Evolutionary conservation across 768 basidiomycete species (phyloP), one percentile per base, ranked within the genome.

Genomic region (Lactarius deliciosus): DNA sequence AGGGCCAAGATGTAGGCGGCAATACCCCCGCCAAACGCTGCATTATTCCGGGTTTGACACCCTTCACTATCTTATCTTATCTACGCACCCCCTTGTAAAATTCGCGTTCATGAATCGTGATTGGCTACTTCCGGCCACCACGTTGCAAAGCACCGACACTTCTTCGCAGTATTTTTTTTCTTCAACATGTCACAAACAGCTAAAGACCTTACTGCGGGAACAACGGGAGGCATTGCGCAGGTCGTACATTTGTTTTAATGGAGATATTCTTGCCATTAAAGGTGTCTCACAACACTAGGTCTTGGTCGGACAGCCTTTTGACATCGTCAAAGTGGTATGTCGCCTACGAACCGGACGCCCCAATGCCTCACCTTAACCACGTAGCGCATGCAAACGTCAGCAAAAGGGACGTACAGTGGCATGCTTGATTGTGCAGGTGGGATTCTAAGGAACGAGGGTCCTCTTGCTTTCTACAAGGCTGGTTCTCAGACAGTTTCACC

Each of bases 271-370:
- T 63, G 41, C 61, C 30, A 54, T 56, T 69, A 61, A 68, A 62
- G 60, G 28, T 59, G 70, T 69, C 66, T 68, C 55, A 55, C 28
- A 43, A 63, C 67, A 62, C 25, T 61, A 92, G 90, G 91, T 94
- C 66, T 81, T 94, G 56, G 92, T 94, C 57, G 94, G 93, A 57
- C 92, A 96, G 76, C 95, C 95, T 15, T 98, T 98, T 77, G 95
- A 98, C 77, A 95, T 96, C 70, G 92, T 95, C 79, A 97, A 97
- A 88, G 92, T 95, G 79, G 92, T 94, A 74, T 75, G 91, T 85
- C 41, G 59, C 40, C 16, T 41, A 45, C 47, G 15, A 61, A 55
- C 43, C 40, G n/a, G 20, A 66, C 71, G 68, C 55, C 60, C 32
- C 41, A 58, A n/a, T 32, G 25, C 60, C 62, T 68, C 54, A 68